Evolutionary conservation across 352 stramenopile species (phyloP), one percentile per base, ranked within the genome.

Genomic region (Globisporangium nodosum): DNA sequence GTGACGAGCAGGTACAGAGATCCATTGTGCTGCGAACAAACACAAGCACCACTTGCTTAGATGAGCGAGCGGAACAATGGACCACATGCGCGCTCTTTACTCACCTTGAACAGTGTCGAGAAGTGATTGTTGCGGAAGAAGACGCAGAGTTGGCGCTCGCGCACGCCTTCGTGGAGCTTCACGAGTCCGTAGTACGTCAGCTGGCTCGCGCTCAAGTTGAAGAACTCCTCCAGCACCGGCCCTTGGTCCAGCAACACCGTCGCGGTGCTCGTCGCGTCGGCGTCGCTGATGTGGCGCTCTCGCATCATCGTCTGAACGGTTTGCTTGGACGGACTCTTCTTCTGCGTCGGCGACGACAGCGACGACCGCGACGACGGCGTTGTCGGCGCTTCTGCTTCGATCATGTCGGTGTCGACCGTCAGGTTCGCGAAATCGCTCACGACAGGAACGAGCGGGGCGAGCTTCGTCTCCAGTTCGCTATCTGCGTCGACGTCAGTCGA

Each of bases 121-220:
- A 99, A 99, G 60, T 99, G 97, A 64, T 99, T 99, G 81, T 99
- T 99, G 21, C 97, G 94, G 66, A 99, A 99, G 71, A 99, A 99
- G 13, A 98, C 93, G 21, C 76, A 94, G 21, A 99, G 72, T 57
- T 97, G 75, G 24, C 92, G 82, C 54, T 98, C 87, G 11, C 82
- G 77, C 8, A 99, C 46, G 21, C 94, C 75, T 70, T 97, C 85
- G 64, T 98, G 92, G 20, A 99, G 73, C 64, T 93, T 86, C 16
- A 90, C 66, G 20, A 99, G 79, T 15, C 95, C 96, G 59, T 95
- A 92, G 60, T 98, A 97, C 39, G 96, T 98, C 40, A 99, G 70
- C 71, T 99, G 96, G 54, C 90, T 97, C 31, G 81, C 78, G 16
- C 90, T 96, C 7, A 70, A 64, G 33, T 86, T 81, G 27, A 99